Conservation (phyloP, 1,284 basidiomycete genomes). For the Puccinia horiana region DNA sequence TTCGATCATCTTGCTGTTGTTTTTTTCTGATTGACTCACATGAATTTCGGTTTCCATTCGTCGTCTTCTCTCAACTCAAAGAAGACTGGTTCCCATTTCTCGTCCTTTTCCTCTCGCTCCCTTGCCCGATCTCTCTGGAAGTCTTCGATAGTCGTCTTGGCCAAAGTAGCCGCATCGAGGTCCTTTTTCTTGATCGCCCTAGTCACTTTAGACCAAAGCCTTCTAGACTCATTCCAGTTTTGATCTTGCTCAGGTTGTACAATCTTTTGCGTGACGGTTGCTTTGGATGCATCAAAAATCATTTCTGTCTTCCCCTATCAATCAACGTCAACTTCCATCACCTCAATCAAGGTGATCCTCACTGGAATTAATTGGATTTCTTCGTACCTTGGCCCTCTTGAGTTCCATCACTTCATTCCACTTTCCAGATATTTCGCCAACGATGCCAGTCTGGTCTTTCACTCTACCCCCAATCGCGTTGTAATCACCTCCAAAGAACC, state of each 20-base stretch:
- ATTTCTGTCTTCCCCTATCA: slow-evolving; percentile 63
- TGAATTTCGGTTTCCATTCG: slow-evolving; percentile 77
- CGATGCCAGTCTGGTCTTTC: slow-evolving; percentile 59
- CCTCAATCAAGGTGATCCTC: background rate
- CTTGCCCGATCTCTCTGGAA: slow-evolving; percentile 80
- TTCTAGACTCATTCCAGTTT: slow-evolving; percentile 83
- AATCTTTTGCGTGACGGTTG: slow-evolving; percentile 75
- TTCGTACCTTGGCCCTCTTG: slow-evolving; percentile 65
- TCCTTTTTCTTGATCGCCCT: slow-evolving; percentile 81
- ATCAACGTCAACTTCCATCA: background rate
- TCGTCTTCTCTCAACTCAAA: slow-evolving; percentile 71
- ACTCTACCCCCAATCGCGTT: slow-evolving; percentile 84
- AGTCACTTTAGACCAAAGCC: slow-evolving; percentile 82
- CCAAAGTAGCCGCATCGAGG: slow-evolving; percentile 88
- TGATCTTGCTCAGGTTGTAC: slow-evolving; percentile 83
- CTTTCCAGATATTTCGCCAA: slow-evolving; percentile 84
- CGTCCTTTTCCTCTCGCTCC: slow-evolving; percentile 73
- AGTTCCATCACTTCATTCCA: slow-evolving; percentile 93
- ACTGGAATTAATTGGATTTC: background rate
- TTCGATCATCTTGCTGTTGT: background rate
- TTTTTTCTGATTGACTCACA: background rate
- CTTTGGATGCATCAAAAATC: slow-evolving; percentile 77
- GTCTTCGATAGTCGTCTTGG: slow-evolving; percentile 89
- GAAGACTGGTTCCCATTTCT: slow-evolving; percentile 72
- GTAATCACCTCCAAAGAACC: slow-evolving; percentile 98